Base-by-base conservation (phyloP, 148 eudicot genomes). In the Mesembryanthemum crystallinum region DNA sequence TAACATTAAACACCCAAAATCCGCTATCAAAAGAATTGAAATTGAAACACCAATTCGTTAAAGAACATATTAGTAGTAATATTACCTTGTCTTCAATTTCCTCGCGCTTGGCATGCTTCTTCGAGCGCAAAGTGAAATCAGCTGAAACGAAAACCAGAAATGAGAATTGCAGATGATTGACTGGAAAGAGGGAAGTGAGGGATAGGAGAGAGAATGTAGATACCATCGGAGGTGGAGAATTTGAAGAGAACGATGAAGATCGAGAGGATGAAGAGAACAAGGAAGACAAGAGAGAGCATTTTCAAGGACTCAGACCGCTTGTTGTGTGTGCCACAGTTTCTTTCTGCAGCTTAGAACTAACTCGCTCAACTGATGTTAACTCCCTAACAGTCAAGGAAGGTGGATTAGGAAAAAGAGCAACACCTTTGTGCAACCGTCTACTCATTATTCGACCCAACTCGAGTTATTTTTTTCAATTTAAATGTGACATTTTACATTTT, bases 71-170 rank as follows among this genome's bases (percentile, higher is more conserved):
- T 35, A 6, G 6, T 59, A n/a, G 75, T 63, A 42, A n/a, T 21
- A 35, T 65, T 27, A 94, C 98, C 93, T 91, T 94, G 65, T 88
- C 89, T 78, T 94, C 90, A 30, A 91, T 75, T 82, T 85, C 86
- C 61, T 87, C 85, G 39, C 89, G 88, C 78, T 91, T 94, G 51
- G 85, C 88, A 8, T 79, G 89, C 78, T 79, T 75, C 78, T 89
- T 93, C 24, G 89, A 89, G 57, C 85, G 68, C 82, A 94, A 72
- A 15, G 97, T 91, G 72, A 91, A 85, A 91, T 91, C 97, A 61
- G 89, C 98, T 91, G 76, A 13, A 24, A 67, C 27, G n/a, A 21
- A 15, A 67, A 67, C 8, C 47, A 67, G 24, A 12, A 5, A n/a
- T 35, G 39, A 43, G 10, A 67, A 67, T 7, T 67, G 32, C 12